Conservation (phyloP, 768 basidiomycete species). For the Tulasnella sp. region DNA sequence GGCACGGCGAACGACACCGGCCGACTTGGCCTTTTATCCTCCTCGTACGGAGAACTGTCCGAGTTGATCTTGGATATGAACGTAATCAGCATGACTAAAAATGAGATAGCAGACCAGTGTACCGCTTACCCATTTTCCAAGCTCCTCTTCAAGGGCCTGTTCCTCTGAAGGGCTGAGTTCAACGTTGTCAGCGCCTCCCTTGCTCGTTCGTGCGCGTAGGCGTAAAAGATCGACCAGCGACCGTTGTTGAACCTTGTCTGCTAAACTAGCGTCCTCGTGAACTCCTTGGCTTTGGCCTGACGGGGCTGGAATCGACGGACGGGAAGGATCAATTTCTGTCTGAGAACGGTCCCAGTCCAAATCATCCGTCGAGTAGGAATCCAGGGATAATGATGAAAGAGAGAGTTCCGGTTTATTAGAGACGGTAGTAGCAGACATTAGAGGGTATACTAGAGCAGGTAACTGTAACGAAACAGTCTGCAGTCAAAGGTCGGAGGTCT, state of each 20-base stretch:
- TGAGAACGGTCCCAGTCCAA: background rate
- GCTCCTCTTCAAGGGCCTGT: constrained; percentile 17
- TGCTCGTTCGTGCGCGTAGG: background rate
- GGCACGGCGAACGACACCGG: background rate
- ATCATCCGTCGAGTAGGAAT: background rate
- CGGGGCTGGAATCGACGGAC: background rate
- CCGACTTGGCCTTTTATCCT: background rate
- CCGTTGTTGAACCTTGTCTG: background rate
- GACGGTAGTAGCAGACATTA: background rate
- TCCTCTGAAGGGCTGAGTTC: background rate
- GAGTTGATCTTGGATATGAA: background rate
- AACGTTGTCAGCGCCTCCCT: background rate
- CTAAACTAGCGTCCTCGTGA: background rate
- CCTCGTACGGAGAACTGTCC: constrained; percentile 10
- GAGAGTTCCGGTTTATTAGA: background rate
- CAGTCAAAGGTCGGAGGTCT: background rate
- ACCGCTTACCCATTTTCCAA: constrained; percentile 7
- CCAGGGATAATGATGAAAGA: constrained; percentile 1
- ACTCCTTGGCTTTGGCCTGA: background rate
- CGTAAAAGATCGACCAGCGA: constrained; percentile 4
- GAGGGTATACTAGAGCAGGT: background rate
- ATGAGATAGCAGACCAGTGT: background rate
- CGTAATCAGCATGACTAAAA: no score
- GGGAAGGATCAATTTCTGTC: background rate
- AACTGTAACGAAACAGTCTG: constrained; percentile 4